A percentile compares a stretch with the other conserved stretches of the same genome.
These are phyloP conservation scores for Falciphora oryzae DNA, from an alignment of 2,329 filamentous ascomycete genomes.

Conservation along the genomic window DNA sequence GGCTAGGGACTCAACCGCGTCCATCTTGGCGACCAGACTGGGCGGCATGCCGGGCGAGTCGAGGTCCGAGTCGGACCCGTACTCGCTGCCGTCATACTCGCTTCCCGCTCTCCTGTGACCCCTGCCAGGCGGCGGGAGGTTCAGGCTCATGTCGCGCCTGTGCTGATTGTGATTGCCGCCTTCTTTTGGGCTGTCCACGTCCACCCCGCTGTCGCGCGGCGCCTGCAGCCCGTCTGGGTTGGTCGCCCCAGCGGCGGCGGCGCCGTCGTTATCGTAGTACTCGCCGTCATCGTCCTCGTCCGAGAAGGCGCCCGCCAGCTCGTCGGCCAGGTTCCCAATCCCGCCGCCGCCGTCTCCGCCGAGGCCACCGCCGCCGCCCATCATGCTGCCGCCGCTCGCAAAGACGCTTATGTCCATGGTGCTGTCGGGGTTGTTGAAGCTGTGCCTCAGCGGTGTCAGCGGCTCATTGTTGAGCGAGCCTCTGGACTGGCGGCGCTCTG, in stretches of 20 bases:
- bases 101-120: slow-evolving; percentile 48
- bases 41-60: slow-evolving; percentile 63
- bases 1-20: slow-evolving; percentile 65
- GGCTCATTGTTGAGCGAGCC: slow-evolving; percentile 39
- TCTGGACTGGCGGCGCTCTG: slow-evolving; percentile 42
- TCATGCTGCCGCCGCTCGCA: slow-evolving; percentile 31
- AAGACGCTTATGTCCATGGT: slow-evolving; percentile 33
- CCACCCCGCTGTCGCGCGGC: slow-evolving; percentile 36
- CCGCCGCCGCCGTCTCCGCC: slow-evolving; percentile 44
- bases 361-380: slow-evolving; percentile 31
- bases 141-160: slow-evolving; percentile 33
- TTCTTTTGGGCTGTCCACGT: slow-evolving; percentile 21
- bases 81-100: slow-evolving; percentile 68
- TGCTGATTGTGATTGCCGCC: slow-evolving; percentile 12
- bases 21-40: slow-evolving; percentile 62
- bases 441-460: slow-evolving; percentile 41
- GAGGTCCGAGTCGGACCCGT: slow-evolving; percentile 65
- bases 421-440: slow-evolving; percentile 41
- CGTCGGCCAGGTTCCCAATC: slow-evolving; percentile 73
- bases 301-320: slow-evolving; percentile 68
- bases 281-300: slow-evolving; percentile 51
- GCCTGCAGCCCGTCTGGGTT: slow-evolving; percentile 21
- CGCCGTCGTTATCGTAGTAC: slow-evolving; percentile 35
- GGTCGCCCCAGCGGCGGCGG: slow-evolving; percentile 16
- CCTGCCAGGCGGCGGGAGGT: slow-evolving; percentile 36